Evolutionary conservation across 2,329 filamentous ascomycete species (phyloP), one percentile per base, ranked within the genome.

Genomic region (Gaeumannomyces tritici): DNA sequence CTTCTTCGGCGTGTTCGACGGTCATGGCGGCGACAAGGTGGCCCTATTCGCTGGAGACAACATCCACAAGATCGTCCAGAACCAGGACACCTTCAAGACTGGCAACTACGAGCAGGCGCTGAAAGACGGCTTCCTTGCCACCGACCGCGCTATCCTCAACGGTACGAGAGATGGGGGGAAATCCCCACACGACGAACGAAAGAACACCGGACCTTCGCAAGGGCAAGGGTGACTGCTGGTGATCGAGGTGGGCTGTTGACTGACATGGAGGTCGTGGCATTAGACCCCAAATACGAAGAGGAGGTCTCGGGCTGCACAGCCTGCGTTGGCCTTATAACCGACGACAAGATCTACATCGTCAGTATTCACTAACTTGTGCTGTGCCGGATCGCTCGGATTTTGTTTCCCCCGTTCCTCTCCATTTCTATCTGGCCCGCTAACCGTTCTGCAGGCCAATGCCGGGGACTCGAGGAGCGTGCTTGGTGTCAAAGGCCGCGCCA

Each of bases 221-320:
- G 13, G 11, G n/a, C 7, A 51, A 51, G 42, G 42, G 21, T n/a
- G 18, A 51, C 42, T 51, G 42, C 64, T 66, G 63, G 67, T 61
- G 54, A 42, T 42, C 26, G 18, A 21, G 33, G 56, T 8, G 42
- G 21, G 28, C 13, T 13, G 47, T 31, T 27, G 61, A 28, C 63
- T 65, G 54, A 64, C 64, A 59, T 62, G 61, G 56, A 62, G 56
- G 13, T 33, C 57, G 62, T 58, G 35, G 65, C 55, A 65, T 62
- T 76, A 99, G 95, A 99, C 77, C 91, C 95, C 67, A 91, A 90
- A 76, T 98, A 98, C 73, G 91, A 96, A 74, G 93, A 98, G 71
- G 95, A 99, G 77, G 93, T 98, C 63, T 99, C 95, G 65, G 95
- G 95, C 67, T 99, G 95, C 79, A 99, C 95, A 66, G 93, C 95